A percentile compares a stretch with the other conserved stretches of the same genome.
These are phyloP conservation scores for Zopfia rhizophila DNA, from an alignment of 2,329 filamentous ascomycete species.

Conservation along the genomic window DNA sequence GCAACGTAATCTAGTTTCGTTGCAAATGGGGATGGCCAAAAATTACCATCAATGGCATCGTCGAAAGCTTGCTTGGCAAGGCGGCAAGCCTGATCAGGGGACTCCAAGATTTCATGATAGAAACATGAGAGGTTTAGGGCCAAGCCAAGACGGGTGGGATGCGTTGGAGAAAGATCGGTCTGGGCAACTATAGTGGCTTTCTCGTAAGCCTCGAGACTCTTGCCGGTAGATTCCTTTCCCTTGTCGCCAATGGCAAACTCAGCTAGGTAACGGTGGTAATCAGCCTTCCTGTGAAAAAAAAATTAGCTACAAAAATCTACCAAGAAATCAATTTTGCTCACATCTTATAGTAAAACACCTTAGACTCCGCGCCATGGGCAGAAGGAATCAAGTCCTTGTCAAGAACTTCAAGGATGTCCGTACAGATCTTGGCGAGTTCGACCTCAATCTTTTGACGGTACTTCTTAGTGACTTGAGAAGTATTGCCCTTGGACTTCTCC, in stretches of 20 bases:
- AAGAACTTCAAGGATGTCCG: slow-evolving; percentile 94
- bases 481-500: slow-evolving; percentile 99
- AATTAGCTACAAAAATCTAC: slow-evolving; percentile 22
- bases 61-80: slow-evolving; percentile 96
- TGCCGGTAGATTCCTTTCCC: slow-evolving; percentile 93
- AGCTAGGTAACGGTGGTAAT: slow-evolving; percentile 98
- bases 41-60: slow-evolving; percentile 86
- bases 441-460: slow-evolving; percentile 99
- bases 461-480: slow-evolving; percentile 89
- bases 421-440: slow-evolving; percentile 96
- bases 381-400: slow-evolving; percentile 94
- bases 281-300: slow-evolving; percentile 81
- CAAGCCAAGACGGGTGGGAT: slow-evolving; percentile 92
- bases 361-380: slow-evolving; percentile 94
- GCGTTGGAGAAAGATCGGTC: slow-evolving; percentile 88
- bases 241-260: slow-evolving; percentile 95
- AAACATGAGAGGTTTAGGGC: slow-evolving; percentile 98
- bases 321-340: slow-evolving; percentile 57
- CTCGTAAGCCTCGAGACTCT: slow-evolving; percentile 98
- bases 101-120: slow-evolving; percentile 99
- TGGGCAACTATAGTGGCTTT: slow-evolving; percentile 88
- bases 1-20: slow-evolving; percentile 27
- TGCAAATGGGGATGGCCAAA: slow-evolving; percentile 3
- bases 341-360: slow-evolving; percentile 99
- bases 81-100: slow-evolving; percentile 97